phyloP scores from a whole-genome alignment of 441 rosid genomes.

The Erodium texanum region DNA sequence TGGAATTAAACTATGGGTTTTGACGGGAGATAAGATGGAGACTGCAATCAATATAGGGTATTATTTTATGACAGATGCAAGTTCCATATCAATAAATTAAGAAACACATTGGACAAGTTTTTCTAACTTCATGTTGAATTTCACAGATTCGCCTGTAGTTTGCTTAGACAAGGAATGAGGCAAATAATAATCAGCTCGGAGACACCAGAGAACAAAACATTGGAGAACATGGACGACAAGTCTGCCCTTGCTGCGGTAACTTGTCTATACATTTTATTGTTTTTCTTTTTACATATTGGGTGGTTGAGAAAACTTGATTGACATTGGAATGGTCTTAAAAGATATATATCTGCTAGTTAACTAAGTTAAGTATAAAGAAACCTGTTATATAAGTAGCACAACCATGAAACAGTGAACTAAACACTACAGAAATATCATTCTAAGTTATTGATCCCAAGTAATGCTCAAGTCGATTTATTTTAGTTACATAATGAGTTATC shows the following conservation, averaged over 20 bases:
- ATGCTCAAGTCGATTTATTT: too few species aligned
- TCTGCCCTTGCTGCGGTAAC: slow-evolving; percentile 49
- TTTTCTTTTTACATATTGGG: neutral
- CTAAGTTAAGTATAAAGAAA: neutral
- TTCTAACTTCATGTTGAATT: slow-evolving; percentile 20
- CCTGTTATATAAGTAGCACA: neutral
- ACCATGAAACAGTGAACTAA: neutral
- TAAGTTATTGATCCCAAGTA: neutral
- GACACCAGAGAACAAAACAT: slow-evolving; percentile 46
- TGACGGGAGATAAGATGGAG: slow-evolving; percentile 99
- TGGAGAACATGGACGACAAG: slow-evolving; percentile 65
- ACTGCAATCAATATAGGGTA: slow-evolving; percentile 98
- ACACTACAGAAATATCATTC: neutral
- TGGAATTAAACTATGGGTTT: slow-evolving; percentile 91
- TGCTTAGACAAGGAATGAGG: slow-evolving; percentile 89
- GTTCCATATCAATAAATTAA: neutral
- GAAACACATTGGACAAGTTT: slow-evolving; percentile 17
- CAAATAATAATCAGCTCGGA: slow-evolving; percentile 81
- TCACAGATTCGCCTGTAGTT: slow-evolving; percentile 87
- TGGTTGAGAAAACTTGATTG: neutral
- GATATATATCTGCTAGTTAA: neutral
- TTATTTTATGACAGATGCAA: slow-evolving; percentile 4
- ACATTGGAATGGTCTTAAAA: neutral
- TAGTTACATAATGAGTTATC: neutral
- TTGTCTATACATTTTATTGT: slow-evolving; percentile 1